phyloP scores from a whole-genome alignment of 2,329 filamentous ascomycete genomes.

The Monosporascus sp. region DNA sequence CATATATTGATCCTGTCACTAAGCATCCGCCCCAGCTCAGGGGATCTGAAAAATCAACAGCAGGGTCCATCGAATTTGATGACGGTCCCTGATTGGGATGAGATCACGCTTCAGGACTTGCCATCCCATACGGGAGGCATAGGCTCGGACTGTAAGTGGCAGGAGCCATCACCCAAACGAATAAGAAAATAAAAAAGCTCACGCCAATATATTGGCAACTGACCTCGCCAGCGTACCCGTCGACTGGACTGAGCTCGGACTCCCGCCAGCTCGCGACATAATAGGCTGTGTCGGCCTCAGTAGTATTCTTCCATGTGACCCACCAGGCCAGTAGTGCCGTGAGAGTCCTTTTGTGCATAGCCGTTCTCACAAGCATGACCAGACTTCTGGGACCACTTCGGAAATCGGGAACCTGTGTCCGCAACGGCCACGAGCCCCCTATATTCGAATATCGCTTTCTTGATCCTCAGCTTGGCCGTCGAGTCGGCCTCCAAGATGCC shows the following conservation, averaged over 20 bases:
- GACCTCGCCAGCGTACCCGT: slow-evolving; percentile 25
- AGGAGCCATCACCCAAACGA: neutral
- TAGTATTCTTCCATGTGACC: slow-evolving; percentile 25
- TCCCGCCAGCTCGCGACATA: slow-evolving; percentile 25
- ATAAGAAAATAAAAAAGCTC: neutral
- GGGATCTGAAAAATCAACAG: slow-evolving; percentile 12
- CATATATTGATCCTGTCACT: slow-evolving; percentile 36
- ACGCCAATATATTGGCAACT: slow-evolving; percentile 20
- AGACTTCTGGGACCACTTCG: slow-evolving; percentile 23
- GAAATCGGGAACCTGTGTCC: slow-evolving; percentile 32
- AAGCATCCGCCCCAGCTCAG: slow-evolving; percentile 37
- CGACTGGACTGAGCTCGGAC: slow-evolving; percentile 25
- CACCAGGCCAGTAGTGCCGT: slow-evolving; percentile 14
- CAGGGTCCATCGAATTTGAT: slow-evolving; percentile 20
- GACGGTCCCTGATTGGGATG: slow-evolving; percentile 37
- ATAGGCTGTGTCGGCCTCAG: slow-evolving; percentile 30
- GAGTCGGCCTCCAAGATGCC: slow-evolving; percentile 36
- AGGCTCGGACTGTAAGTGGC: slow-evolving; percentile 27
- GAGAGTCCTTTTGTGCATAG: neutral
- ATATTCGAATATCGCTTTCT: slow-evolving; percentile 45
- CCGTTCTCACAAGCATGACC: slow-evolving; percentile 1
- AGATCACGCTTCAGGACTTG: slow-evolving; percentile 39
- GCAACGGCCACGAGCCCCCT: slow-evolving; percentile 36
- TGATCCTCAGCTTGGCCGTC: slow-evolving; percentile 38
- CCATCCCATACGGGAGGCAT: slow-evolving; percentile 41